Evolutionary conservation across 176 grass and related monocot genomes (phyloP).

Genomic region (Pontederia paniculata): DNA sequence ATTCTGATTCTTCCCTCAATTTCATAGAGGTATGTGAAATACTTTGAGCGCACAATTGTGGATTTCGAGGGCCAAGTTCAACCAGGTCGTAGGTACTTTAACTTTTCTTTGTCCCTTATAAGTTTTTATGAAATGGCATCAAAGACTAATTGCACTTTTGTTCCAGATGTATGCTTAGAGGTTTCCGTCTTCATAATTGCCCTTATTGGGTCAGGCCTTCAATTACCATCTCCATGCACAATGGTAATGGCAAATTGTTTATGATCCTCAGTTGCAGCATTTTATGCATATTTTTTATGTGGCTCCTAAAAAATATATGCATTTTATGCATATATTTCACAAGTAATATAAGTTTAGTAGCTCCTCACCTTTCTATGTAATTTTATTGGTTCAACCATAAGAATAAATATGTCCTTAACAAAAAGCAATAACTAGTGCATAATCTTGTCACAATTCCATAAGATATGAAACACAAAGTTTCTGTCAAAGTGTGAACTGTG

Average conservation of each 20-base stretch:
- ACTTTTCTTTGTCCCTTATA: background rate
- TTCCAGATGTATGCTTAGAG: slow-evolving; percentile 17
- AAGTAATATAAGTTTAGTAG: no score
- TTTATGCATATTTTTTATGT: no score
- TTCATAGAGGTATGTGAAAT: slow-evolving; percentile 17
- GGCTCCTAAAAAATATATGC: no score
- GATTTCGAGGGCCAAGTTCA: slow-evolving; percentile 10
- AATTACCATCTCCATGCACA: slow-evolving; percentile 6
- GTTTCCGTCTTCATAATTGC: slow-evolving; percentile 15
- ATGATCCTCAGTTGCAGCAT: no score
- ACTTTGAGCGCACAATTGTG: slow-evolving; percentile 7
- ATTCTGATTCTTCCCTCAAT: background rate
- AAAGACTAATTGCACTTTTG: background rate
- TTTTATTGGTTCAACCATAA: no score
- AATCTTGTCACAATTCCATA: no score
- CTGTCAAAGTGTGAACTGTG: no score
- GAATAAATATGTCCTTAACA: no score
- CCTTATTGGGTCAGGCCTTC: slow-evolving; percentile 19
- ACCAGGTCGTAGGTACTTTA: slow-evolving; percentile 1
- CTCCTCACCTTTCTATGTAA: no score
- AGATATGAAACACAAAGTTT: no score
- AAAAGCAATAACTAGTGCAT: no score
- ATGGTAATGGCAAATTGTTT: background rate
- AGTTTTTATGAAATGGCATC: background rate
- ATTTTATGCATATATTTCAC: no score